Percentiles rank a stretch among this genome's conserved stretches.
phyloP scores from a whole-genome alignment of 2,329 filamentous ascomycete genomes.

The Hymenoscyphus repandus region DNA sequence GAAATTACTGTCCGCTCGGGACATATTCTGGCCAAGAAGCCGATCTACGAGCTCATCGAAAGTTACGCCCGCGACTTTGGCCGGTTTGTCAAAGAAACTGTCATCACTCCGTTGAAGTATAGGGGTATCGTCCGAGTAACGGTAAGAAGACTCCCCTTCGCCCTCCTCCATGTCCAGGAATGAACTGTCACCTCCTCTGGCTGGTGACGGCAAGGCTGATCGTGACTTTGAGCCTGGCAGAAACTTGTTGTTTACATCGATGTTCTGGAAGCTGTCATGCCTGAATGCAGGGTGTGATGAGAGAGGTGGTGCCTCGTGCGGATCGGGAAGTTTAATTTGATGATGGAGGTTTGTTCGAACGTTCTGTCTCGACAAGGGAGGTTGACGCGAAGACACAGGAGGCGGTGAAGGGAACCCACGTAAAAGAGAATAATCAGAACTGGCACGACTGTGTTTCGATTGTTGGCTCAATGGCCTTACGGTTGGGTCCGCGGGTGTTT shows the following conservation, averaged over 20 bases:
- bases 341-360: constrained; percentile 29
- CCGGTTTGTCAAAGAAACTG: constrained; percentile 47
- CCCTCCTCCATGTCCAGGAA: constrained; percentile 53
- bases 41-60: constrained; percentile 79
- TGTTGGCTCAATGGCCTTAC: constrained; percentile 53
- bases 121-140: constrained; percentile 62
- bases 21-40: constrained; percentile 75
- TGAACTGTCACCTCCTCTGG: constrained; percentile 21
- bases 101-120: constrained; percentile 64
- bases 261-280: constrained; percentile 21
- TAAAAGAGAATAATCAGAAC: constrained; percentile 62
- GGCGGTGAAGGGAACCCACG: constrained; percentile 48
- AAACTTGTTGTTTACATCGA: constrained; percentile 14
- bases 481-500: constrained; percentile 46
- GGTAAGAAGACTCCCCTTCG: constrained; percentile 58
- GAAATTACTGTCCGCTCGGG: constrained; percentile 85
- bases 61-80: constrained; percentile 47
- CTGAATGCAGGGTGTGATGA: constrained; percentile 30
- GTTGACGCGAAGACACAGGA: constrained; percentile 26
- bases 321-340: constrained; percentile 26
- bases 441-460: constrained; percentile 64
- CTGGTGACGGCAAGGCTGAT: constrained; percentile 19
- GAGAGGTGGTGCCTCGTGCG: constrained; percentile 27
- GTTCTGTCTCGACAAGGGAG: constrained; percentile 30
- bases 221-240: constrained; percentile 12